Base-by-base conservation (phyloP, 2,329 filamentous ascomycete species). In the Thielaviopsis euricoi region DNA sequence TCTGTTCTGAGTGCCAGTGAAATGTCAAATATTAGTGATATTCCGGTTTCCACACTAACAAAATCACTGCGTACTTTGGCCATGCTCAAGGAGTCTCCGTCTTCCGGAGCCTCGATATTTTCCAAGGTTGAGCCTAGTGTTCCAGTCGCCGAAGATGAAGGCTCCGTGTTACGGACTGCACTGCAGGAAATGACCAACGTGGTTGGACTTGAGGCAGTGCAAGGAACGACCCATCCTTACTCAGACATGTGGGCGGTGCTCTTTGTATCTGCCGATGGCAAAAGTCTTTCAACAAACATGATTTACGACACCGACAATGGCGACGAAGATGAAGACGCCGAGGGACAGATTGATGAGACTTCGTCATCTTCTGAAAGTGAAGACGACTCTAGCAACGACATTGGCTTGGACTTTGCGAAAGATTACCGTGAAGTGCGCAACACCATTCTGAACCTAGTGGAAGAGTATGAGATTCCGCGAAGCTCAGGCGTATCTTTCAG, bases 231-330 rank as follows among this genome's bases (percentile, higher is more conserved):
- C 57, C 86, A 93, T 64, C 88, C 88, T 9, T 91, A 87, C 61
- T 83, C 85, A 1, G 89, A 94, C 69, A 77, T 84, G 58, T 95
- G 89, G 89, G 80, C 86, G 4, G 83, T 93, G 6, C 73, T 94
- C 9, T 91, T 90, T 65, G 80, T 94, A 58, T 86, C 86, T 0
- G 71, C 81, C 0, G 82, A 89, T 67, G 87, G 87, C 33, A 82
- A 81, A 65, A 76, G 76, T 55, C 72, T 94, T 48, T 84, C 82
- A 7, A 78, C 82, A 2, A 78, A 83, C 52, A 87, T 89, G 83
- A 82, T 76, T 43, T 88, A 86, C 68, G 87, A 82, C 61, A 77
- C 78, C 1, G 81, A 85, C 61, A 79, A 83, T 52, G 80, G 86
- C 43, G 69, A 56, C 17, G 53, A 40, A 19, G 37, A 56, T 37